phyloP scores from a whole-genome alignment of 805 yeast genomes.

The Isabelozyma heimii region DNA sequence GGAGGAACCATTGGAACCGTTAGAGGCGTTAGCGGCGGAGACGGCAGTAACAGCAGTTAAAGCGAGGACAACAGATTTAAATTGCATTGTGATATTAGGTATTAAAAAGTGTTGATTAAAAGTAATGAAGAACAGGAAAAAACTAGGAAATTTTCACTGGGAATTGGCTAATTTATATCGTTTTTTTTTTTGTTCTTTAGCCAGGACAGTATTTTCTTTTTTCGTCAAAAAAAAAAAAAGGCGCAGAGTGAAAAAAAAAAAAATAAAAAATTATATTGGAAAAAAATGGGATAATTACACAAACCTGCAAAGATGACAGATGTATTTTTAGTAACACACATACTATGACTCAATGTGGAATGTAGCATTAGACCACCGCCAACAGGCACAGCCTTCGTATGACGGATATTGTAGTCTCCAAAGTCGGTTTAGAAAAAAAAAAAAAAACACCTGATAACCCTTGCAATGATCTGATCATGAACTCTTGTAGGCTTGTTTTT shows the following conservation, averaged over 20 bases:
- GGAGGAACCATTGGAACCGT: slow-evolving; percentile 44
- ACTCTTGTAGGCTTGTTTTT: too few species aligned
- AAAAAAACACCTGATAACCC: too few species aligned
- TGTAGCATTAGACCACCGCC: background rate
- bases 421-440: too few species aligned
- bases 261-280: slow-evolving; percentile 1
- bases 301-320: background rate
- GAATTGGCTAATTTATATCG: background rate
- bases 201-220: background rate
- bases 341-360: background rate
- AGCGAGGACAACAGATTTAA: slow-evolving; percentile 64
- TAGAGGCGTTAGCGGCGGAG: slow-evolving; percentile 55
- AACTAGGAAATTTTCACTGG: background rate
- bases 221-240: slow-evolving; percentile 1
- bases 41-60: slow-evolving; percentile 70
- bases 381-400: too few species aligned
- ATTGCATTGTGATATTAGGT: slow-evolving; percentile 53
- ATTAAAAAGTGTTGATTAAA: slow-evolving; percentile 1
- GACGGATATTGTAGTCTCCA: too few species aligned
- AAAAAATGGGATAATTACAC: slow-evolving; percentile 1
- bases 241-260: slow-evolving; percentile 1
- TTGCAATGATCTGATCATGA: too few species aligned
- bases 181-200: slow-evolving; percentile 4
- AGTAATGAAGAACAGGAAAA: slow-evolving; percentile 1
- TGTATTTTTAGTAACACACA: background rate